Evolutionary conservation across 2,329 filamentous ascomycete genomes (phyloP), one percentile per base, ranked within the genome.

Genomic region (Aureobasidium sp.): DNA sequence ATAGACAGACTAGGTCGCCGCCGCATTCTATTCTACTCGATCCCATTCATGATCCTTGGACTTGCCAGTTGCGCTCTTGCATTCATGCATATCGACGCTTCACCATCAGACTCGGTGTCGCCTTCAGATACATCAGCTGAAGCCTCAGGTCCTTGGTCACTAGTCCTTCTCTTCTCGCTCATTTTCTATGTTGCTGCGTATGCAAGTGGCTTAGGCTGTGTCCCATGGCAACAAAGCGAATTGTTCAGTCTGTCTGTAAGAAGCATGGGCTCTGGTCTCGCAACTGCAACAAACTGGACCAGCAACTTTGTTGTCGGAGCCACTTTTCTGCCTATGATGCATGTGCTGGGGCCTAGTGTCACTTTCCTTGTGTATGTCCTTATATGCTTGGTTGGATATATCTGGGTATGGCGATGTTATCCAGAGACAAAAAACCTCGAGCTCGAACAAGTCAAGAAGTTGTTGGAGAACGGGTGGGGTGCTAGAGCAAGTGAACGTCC

Each of bases 141-240:
- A 1, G 71, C 37, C 9, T 16, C 59, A 16, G 21, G 37, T 9
- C 30, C 61, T 7, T 72, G 76, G 64, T 71, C 79, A 5, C 53
- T 76, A 32, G 71, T 86, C 21, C 87, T 97, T 47, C 81, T 97
- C 2, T 65, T 83, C 44, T 88, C 88, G 65, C 87, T 97, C 72
- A 87, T 91, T 73, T 67, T 91, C 8, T 97, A 95, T 73, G 91
- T 96, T 2, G 88, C 90, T 9, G 81, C 87, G 1, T 97, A 95
- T 71, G 93, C 93, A 1, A 79, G 92, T 1, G 93, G 93, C 2
- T 81, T 97, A 2, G 93, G 93, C 9, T 95, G 91, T 68, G 91
- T 97, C 3, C 92, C 93, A 0, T 97, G 93, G 93, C 93, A 96
- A 81, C 92, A 96, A 76, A 90, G 87, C 67, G 93, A 97, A 76